Evolutionary conservation across 2,329 filamentous ascomycete genomes (phyloP).

Genomic region (Cadophora malorum): DNA sequence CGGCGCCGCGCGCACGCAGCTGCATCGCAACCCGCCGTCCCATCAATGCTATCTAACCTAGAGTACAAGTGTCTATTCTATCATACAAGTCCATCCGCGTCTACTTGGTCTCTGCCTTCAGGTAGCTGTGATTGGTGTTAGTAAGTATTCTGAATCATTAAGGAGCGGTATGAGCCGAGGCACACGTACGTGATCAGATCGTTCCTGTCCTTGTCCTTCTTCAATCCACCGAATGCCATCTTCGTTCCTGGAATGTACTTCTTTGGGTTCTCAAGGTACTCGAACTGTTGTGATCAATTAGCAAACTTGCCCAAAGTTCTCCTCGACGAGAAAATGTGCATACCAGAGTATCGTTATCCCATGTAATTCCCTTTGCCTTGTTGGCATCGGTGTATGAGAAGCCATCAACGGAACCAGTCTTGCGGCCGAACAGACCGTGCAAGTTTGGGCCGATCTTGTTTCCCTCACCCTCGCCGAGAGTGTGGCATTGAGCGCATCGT

Average conservation of each 20-base stretch:
- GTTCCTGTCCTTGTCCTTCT: slow-evolving; percentile 99
- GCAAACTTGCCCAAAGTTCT: neutral
- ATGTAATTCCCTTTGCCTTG: slow-evolving; percentile 93
- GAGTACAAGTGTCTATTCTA: slow-evolving; percentile 42
- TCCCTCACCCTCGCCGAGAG: slow-evolving; percentile 83
- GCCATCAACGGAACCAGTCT: slow-evolving; percentile 88
- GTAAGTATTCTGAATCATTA: slow-evolving; percentile 8
- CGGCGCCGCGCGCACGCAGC: slow-evolving; percentile 15
- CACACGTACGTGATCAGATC: slow-evolving; percentile 93
- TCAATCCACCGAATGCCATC: slow-evolving; percentile 99
- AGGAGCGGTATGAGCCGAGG: neutral
- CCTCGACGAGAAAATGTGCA: slow-evolving; percentile 41
- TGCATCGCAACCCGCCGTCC: slow-evolving; percentile 12
- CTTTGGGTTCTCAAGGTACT: slow-evolving; percentile 99
- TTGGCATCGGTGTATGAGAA: slow-evolving; percentile 99
- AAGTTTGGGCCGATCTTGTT: slow-evolving; percentile 99
- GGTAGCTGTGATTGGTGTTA: slow-evolving; percentile 57
- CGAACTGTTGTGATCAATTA: slow-evolving; percentile 64
- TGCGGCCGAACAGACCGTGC: slow-evolving; percentile 96
- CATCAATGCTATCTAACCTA: slow-evolving; percentile 41
- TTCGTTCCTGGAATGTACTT: slow-evolving; percentile 99
- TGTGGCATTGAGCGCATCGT: slow-evolving; percentile 98
- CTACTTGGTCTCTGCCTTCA: slow-evolving; percentile 74
- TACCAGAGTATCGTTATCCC: slow-evolving; percentile 87
- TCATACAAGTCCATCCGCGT: slow-evolving; percentile 46